These are phyloP conservation scores for Cucurbita pepo DNA, from an alignment of 306 rosid genomes.

Conservation along the genomic window DNA sequence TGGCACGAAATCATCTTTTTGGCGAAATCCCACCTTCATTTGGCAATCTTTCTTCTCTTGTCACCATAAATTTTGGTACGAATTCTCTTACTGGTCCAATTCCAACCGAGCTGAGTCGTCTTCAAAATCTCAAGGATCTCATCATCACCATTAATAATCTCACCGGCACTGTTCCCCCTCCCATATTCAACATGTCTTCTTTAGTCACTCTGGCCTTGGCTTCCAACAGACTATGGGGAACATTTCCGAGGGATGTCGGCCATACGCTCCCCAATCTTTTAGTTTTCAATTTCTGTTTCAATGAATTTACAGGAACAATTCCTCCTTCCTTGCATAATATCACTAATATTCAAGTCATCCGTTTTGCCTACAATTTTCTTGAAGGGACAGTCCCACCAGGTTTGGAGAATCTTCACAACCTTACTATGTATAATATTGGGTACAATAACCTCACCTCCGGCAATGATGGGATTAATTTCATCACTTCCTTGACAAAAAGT, in stretches of 20 bases:
- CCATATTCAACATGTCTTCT: slow-evolving; percentile 42
- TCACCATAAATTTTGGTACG: slow-evolving; percentile 33
- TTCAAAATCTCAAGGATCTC: slow-evolving; percentile 31
- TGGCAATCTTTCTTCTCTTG: slow-evolving; percentile 47
- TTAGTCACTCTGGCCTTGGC: slow-evolving; percentile 35
- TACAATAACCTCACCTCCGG: slow-evolving; percentile 29
- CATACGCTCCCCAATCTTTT: slow-evolving; percentile 40
- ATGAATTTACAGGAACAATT: slow-evolving; percentile 40
- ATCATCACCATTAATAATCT: slow-evolving; percentile 40
- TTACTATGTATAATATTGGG: slow-evolving; percentile 46
- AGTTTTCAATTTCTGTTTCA: slow-evolving; percentile 33
- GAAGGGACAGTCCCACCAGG: slow-evolving; percentile 67
- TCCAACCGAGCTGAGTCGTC: slow-evolving; percentile 33
- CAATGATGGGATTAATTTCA: slow-evolving; percentile 28
- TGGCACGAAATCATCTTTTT: slow-evolving; percentile 24
- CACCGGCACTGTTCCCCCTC: slow-evolving; percentile 33
- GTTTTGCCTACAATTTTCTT: slow-evolving; percentile 27
- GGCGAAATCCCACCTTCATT: slow-evolving; percentile 32
- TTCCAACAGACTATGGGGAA: slow-evolving; percentile 54
- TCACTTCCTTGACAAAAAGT: slow-evolving; percentile 40
- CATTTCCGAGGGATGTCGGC: slow-evolving; percentile 39
- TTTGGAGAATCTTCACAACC: slow-evolving; percentile 45
- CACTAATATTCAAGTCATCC: slow-evolving; percentile 30
- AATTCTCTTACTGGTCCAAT: slow-evolving; percentile 36
- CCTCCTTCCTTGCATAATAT: slow-evolving; percentile 66